Conservation (phyloP, 179 eudicot species). For the Vitellaria paradoxa region DNA sequence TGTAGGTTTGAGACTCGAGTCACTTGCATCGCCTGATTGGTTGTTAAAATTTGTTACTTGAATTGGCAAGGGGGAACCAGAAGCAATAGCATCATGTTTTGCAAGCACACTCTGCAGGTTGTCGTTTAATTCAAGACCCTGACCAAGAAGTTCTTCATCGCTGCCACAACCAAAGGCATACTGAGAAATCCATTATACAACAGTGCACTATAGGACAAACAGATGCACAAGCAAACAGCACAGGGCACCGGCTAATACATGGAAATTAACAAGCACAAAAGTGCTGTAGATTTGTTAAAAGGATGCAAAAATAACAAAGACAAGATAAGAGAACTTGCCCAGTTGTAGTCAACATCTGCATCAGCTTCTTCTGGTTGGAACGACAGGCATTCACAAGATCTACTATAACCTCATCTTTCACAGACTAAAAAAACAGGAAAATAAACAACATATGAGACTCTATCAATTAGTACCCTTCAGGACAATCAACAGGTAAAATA, state of each 20-base stretch:
- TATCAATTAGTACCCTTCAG: background rate
- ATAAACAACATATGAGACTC: background rate
- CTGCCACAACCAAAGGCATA: conserved; percentile 25
- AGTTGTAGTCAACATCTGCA: conserved; percentile 76
- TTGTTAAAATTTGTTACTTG: conserved; percentile 26
- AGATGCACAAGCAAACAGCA: background rate
- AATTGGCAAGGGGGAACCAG: conserved; percentile 72
- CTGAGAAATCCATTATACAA: background rate
- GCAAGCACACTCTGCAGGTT: conserved; percentile 67
- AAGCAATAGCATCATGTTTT: conserved; percentile 84
- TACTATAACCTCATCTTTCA: conserved; percentile 81
- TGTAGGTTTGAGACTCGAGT: conserved; percentile 28
- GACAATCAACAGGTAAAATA: background rate
- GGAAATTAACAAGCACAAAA: background rate
- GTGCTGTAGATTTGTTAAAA: background rate
- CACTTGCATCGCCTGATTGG: conserved; percentile 19
- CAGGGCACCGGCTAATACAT: too few relatives aligned
- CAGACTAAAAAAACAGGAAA: conserved; percentile 49
- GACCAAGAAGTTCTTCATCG: conserved; percentile 83
- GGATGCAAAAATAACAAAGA: background rate
- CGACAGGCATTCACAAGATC: conserved; percentile 88
- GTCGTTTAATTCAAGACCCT: conserved; percentile 91
- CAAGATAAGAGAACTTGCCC: conserved; percentile 38
- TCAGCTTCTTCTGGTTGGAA: conserved; percentile 82
- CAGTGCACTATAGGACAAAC: background rate